Evolutionary conservation across 768 basidiomycete genomes (phyloP).

Genomic region (Mycena albidolilacea): DNA sequence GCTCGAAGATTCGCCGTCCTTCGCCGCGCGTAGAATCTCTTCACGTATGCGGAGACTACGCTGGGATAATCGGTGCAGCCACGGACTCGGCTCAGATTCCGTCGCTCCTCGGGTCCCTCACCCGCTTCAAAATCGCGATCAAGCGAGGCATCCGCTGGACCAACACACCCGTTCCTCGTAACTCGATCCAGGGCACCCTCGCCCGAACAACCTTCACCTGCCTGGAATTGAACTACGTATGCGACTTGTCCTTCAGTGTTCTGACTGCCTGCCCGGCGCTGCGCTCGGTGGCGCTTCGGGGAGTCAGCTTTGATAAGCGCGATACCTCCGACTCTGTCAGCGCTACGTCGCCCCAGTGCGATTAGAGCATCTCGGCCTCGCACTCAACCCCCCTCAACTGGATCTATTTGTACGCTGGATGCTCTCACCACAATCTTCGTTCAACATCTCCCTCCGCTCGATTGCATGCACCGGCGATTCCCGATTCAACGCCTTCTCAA

Average conservation of each 20-base stretch:
- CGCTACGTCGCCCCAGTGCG: no score
- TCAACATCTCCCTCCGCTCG: no score
- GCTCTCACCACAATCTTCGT: no score
- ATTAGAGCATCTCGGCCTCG: no score
- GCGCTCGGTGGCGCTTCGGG: background rate
- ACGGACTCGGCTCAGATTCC: background rate
- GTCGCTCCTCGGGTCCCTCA: background rate
- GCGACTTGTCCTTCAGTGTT: background rate
- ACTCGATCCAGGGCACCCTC: background rate
- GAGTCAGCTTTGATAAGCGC: no score
- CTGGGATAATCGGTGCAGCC: background rate
- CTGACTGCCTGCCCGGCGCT: background rate
- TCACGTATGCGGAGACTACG: background rate
- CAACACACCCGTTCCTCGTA: background rate
- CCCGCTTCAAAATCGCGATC: background rate
- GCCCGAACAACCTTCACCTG: background rate
- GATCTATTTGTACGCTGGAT: no score
- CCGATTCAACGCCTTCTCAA: no score
- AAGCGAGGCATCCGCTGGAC: background rate
- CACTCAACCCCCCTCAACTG: no score
- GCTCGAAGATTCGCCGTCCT: background rate
- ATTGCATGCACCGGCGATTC: no score
- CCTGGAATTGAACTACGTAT: background rate
- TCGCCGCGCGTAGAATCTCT: background rate
- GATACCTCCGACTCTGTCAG: no score